phyloP scores from a whole-genome alignment of 306 rosid species.

The Sindora glabra region DNA sequence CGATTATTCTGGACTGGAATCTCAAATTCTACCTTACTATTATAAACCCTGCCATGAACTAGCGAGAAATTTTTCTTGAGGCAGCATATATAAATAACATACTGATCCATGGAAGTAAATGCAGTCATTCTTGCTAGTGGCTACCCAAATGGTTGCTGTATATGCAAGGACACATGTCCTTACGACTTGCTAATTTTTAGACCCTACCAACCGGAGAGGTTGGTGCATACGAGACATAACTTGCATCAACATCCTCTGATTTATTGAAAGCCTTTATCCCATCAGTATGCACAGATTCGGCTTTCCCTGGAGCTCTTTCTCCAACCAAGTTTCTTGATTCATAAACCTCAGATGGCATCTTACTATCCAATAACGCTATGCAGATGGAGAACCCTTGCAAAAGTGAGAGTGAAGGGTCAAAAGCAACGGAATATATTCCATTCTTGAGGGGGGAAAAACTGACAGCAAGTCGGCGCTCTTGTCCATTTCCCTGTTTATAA shows the following conservation, averaged over 20 bases:
- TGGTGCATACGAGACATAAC: conserved; percentile 24
- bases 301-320: conserved; percentile 30
- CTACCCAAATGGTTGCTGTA: too few relatives aligned
- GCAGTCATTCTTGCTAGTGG: too few relatives aligned
- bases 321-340: conserved; percentile 37
- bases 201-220: conserved; percentile 21
- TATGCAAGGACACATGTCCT: too few relatives aligned
- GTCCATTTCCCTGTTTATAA: conserved; percentile 53
- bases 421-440: conserved; percentile 70
- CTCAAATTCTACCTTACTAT: not conserved
- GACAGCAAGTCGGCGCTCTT: conserved; percentile 44
- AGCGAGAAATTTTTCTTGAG: not conserved
- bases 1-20: conserved; percentile 6
- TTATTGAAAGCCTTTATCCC: conserved; percentile 23
- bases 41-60: conserved; percentile 3
- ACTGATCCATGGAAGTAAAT: too few relatives aligned
- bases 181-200: too few relatives aligned
- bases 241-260: conserved; percentile 17
- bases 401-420: conserved; percentile 56
- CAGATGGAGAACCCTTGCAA: conserved; percentile 90
- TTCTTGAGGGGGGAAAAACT: conserved; percentile 54
- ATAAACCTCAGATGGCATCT: conserved; percentile 38
- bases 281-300: conserved; percentile 24
- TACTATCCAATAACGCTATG: conserved; percentile 70
- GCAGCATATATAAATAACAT: too few relatives aligned